Conservation (phyloP, 148 eudicot species). For the Amaranthus hypochondriacus region DNA sequence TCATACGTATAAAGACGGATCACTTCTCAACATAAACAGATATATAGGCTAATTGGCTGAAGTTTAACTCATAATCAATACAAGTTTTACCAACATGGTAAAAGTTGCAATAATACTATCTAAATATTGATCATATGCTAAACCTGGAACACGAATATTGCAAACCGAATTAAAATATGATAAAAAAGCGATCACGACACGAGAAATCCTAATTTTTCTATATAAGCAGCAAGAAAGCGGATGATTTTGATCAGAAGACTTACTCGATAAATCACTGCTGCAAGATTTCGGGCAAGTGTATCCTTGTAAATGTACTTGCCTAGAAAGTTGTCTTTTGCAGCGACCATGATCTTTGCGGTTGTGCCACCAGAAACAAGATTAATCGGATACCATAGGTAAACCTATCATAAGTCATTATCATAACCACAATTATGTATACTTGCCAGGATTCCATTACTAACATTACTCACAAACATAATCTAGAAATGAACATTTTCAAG, state of each 20-base stretch:
- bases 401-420: constrained; percentile 47
- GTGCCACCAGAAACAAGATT: constrained; percentile 85
- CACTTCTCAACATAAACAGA: too few relatives aligned
- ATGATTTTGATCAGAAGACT: constrained; percentile 4
- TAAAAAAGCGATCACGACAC: not conserved
- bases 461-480: too few relatives aligned
- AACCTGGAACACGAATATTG: too few relatives aligned
- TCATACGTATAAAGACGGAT: too few relatives aligned
- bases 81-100: not conserved
- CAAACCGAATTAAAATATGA: not conserved
- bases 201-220: not conserved
- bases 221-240: not conserved
- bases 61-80: too few relatives aligned
- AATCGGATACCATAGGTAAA: constrained; percentile 85
- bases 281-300: constrained; percentile 80
- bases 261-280: constrained; percentile 80
- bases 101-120: constrained; percentile 11
- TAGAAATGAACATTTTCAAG: too few relatives aligned
- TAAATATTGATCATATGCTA: too few relatives aligned
- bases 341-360: constrained; percentile 96
- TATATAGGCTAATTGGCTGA: too few relatives aligned
- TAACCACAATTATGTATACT: constrained; percentile 39
- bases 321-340: constrained; percentile 87
- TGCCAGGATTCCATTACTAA: too few relatives aligned
- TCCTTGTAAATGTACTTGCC: constrained; percentile 97